These are phyloP conservation scores for Tetrapyrgos nigripes DNA, from an alignment of 1,284 basidiomycete species.

Conservation along the genomic window DNA sequence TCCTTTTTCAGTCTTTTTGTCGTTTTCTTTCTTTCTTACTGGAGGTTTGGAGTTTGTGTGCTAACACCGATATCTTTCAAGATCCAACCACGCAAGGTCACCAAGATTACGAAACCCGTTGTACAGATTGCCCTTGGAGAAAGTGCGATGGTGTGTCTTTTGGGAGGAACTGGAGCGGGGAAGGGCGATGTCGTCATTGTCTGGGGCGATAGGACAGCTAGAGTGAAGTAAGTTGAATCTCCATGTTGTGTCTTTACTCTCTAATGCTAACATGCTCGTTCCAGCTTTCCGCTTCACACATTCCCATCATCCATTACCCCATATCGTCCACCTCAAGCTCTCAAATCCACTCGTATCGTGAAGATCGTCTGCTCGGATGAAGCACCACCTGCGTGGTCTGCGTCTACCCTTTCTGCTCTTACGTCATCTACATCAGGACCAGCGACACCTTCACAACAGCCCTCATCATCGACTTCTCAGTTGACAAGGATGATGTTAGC, in stretches of 20 bases:
- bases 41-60: too few relatives aligned
- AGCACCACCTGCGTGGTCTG: constrained; percentile 31
- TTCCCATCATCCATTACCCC: constrained; percentile 79
- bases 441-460: neutral
- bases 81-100: constrained; percentile 82
- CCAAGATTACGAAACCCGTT: constrained; percentile 77
- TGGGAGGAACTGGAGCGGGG: constrained; percentile 36
- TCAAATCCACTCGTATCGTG: constrained; percentile 73
- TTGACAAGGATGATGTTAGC: constrained; percentile 1
- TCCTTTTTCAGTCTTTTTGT: neutral
- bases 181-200: constrained; percentile 76
- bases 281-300: constrained; percentile 70
- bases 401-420: constrained; percentile 3
- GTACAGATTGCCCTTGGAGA: constrained; percentile 76
- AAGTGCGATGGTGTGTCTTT: constrained; percentile 30
- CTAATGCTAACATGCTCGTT: constrained; percentile 16
- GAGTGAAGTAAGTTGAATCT: constrained; percentile 64
- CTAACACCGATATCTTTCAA: constrained; percentile 64
- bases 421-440: neutral
- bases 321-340: constrained; percentile 81
- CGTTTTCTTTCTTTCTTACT: too few relatives aligned
- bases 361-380: constrained; percentile 87
- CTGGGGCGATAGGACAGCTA: constrained; percentile 45
- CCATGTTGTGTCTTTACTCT: constrained; percentile 13
- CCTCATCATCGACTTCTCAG: neutral